Evolutionary conservation across 2,329 filamentous ascomycete genomes (phyloP), one percentile per base, ranked within the genome.

Genomic region (Gaeumannomyces sp.): DNA sequence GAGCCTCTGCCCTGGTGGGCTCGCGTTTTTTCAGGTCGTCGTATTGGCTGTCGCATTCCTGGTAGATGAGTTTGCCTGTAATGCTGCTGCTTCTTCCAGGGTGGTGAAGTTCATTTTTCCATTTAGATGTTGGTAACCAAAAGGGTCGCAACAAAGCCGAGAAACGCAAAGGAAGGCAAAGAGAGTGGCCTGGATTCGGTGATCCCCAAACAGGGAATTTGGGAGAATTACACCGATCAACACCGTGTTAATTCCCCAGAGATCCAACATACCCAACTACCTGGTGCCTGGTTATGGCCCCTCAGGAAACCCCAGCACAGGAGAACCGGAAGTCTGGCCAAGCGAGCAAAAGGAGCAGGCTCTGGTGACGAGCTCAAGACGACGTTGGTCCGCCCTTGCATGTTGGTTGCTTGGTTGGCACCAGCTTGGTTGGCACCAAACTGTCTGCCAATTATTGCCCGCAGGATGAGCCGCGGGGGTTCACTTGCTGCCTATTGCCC

Each of bases 11-110:
- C 25, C 53, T 33, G 61, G 38, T 62, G 38, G 53, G 61, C 27
- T 62, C n/a, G 22, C 61, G 61, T 27, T 25, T 62, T 7, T 57
- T 62, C 16, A 56, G 19, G 8, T 19, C 7, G 28, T 29, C 16
- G 27, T 56, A 33, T 11, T 31, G 19, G 22, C 38, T 38, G 45
- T 14, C 14, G 45, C 45, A n/a, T 53, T 53, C n/a, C 45, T 25
- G 22, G 28, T 25, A 62, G 25, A 62, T 38, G 61, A 62, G 61
- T n/a, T 62, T 29, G 28, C 45, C 29, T n/a, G 61, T 62, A 11
- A 62, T 13, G 28, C 8, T 13, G 28, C 61, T 25, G 19, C 10
- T 22, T 31, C 31, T 45, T 13, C 14, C 38, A 62, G 27, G n/a
- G 22, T 53, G n/a, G 38, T 62, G 38, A 62, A 33, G 50, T 53